Evolutionary conservation across 2,329 filamentous ascomycete genomes (phyloP).

Genomic region (Penicillium sp.): DNA sequence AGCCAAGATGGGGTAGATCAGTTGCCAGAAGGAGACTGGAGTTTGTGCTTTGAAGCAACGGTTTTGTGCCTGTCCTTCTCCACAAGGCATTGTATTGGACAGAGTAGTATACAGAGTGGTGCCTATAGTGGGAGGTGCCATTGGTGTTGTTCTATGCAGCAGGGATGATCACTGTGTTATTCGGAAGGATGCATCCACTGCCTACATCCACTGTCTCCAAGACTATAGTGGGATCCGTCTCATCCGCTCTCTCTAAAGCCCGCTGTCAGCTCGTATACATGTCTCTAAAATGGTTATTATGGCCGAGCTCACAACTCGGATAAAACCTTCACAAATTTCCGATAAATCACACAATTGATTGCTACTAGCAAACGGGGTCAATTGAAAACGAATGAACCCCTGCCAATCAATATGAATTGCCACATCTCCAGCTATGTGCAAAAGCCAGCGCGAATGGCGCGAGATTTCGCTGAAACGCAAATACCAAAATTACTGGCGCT

Average conservation of each 20-base stretch:
- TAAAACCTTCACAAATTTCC: not conserved
- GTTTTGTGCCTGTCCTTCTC: too few species aligned
- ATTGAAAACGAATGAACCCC: not conserved
- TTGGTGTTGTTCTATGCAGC: too few species aligned
- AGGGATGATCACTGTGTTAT: too few species aligned
- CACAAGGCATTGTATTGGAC: too few species aligned
- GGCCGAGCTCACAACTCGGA: not conserved
- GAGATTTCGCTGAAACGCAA: not conserved
- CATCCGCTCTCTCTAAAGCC: not conserved
- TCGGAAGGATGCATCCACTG: not conserved
- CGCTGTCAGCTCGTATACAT: not conserved
- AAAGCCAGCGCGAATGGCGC: slow-evolving; percentile 2
- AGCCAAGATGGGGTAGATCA: slow-evolving; percentile 10
- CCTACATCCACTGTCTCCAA: not conserved
- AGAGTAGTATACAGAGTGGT: too few species aligned
- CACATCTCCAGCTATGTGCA: not conserved
- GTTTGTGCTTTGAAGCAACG: not conserved
- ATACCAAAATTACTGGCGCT: slow-evolving; percentile 3
- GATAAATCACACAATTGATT: not conserved
- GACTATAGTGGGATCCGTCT: not conserved
- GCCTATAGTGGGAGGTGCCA: too few species aligned
- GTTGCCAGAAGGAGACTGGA: slow-evolving; percentile 2
- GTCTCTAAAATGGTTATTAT: not conserved
- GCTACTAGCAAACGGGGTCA: not conserved
- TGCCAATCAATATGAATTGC: slow-evolving; percentile 4